phyloP scores from a whole-genome alignment of 306 rosid genomes.

The Lathyrus tuberosus region DNA sequence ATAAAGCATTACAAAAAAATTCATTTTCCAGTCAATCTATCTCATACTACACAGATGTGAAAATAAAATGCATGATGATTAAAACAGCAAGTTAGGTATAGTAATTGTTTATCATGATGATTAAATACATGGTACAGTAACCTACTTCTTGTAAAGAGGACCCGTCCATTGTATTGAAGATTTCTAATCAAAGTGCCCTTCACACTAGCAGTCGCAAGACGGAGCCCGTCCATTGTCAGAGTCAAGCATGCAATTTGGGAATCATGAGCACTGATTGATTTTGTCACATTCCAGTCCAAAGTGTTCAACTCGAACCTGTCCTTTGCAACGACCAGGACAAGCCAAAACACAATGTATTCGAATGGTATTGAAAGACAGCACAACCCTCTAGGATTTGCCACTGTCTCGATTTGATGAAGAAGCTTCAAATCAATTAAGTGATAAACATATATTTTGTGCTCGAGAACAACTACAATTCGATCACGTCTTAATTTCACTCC shows the following conservation, averaged over 20 bases:
- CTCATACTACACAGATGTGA: not conserved
- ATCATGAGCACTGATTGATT: constrained; percentile 79
- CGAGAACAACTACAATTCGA: constrained; percentile 82
- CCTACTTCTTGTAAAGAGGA: constrained; percentile 87
- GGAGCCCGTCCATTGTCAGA: constrained; percentile 89
- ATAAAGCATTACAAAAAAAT: too few relatives aligned
- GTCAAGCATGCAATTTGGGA: constrained; percentile 81
- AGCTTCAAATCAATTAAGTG: constrained; percentile 80
- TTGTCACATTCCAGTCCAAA: constrained; percentile 81
- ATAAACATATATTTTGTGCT: constrained; percentile 89
- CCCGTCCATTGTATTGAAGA: constrained; percentile 97
- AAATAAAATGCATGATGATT: constrained; percentile 23
- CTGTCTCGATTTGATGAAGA: constrained; percentile 87
- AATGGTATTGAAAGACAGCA: constrained; percentile 83
- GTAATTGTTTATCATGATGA: constrained; percentile 22
- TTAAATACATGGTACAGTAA: constrained; percentile 30
- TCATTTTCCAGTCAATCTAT: constrained; percentile 27
- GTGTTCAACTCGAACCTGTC: constrained; percentile 86
- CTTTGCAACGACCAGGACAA: constrained; percentile 80
- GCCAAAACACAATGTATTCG: constrained; percentile 86
- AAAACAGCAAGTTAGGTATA: constrained; percentile 29
- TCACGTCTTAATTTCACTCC: constrained; percentile 85
- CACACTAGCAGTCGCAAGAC: constrained; percentile 92
- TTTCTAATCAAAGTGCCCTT: constrained; percentile 94
- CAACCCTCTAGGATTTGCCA: constrained; percentile 84